Evolutionary conservation across 306 rosid genomes (phyloP).

Genomic region (Hylodesmum podocarpum): DNA sequence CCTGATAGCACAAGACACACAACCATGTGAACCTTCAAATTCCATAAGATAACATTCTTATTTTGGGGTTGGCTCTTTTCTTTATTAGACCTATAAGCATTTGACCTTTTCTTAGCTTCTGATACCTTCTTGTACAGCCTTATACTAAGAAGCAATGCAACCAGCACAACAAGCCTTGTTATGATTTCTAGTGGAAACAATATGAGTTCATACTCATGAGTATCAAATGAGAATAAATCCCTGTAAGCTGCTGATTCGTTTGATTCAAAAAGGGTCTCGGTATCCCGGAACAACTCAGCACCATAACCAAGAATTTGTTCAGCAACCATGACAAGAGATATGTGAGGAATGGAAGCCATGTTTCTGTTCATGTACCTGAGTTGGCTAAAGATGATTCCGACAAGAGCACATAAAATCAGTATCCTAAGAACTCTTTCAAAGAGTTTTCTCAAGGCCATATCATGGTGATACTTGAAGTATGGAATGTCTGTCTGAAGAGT

Average conservation of each 20-base stretch:
- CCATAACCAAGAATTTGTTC: conserved; percentile 15
- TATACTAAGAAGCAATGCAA: neutral
- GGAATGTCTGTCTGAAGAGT: neutral
- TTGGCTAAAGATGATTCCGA: conserved; percentile 18
- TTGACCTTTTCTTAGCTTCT: neutral
- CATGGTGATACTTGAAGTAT: neutral
- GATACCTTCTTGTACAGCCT: conserved; percentile 4
- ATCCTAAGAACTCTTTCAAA: conserved; percentile 18
- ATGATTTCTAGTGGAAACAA: neutral
- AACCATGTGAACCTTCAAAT: conserved; percentile 2
- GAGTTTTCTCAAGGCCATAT: conserved; percentile 5
- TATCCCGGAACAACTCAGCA: neutral
- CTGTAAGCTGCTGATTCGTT: neutral
- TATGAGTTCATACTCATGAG: neutral
- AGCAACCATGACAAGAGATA: conserved; percentile 21
- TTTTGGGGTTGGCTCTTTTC: neutral
- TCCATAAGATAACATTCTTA: neutral
- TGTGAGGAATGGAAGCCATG: neutral
- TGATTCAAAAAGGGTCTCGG: neutral
- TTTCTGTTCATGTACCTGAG: conserved; percentile 12
- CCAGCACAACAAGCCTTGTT: conserved; percentile 11
- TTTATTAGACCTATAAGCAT: neutral
- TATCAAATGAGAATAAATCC: neutral
- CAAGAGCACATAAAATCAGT: neutral
- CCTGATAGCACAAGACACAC: neutral